Conservation (phyloP, 1,284 basidiomycete species). For the Naganishia sp. region DNA sequence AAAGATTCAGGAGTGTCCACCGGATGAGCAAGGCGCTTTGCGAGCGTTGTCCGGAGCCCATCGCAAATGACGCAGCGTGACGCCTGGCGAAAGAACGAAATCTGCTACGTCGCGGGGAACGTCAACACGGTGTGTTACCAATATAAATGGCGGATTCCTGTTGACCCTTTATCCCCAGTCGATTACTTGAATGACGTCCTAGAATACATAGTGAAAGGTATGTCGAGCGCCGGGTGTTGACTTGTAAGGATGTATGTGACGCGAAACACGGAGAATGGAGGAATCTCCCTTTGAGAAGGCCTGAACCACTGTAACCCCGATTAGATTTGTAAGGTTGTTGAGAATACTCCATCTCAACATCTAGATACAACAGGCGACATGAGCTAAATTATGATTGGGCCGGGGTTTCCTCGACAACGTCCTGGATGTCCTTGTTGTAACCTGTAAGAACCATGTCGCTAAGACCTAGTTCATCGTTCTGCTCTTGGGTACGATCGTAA, state of each 20-base stretch:
- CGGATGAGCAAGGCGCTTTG: background rate
- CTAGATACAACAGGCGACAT: slow-evolving; percentile 4
- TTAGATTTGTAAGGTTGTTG: background rate
- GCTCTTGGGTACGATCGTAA: slow-evolving; percentile 83
- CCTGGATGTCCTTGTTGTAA: slow-evolving; percentile 58
- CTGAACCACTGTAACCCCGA: too few relatives aligned
- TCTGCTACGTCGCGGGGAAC: too few relatives aligned
- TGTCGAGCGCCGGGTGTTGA: too few relatives aligned
- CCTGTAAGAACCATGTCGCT: slow-evolving; percentile 95
- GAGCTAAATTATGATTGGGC: background rate
- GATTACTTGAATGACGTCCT: too few relatives aligned
- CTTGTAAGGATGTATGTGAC: background rate
- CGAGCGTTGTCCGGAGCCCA: slow-evolving; percentile 5
- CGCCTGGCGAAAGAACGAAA: too few relatives aligned
- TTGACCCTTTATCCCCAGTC: too few relatives aligned
- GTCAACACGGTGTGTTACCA: too few relatives aligned
- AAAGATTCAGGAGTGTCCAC: slow-evolving; percentile 24
- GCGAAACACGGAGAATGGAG: background rate
- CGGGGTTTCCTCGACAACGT: slow-evolving; percentile 10
- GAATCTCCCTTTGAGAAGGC: background rate
- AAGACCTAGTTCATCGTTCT: slow-evolving; percentile 93
- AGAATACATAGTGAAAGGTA: too few relatives aligned
- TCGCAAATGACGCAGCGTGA: background rate
- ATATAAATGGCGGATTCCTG: too few relatives aligned
- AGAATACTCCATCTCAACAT: slow-evolving; percentile 5